Base-by-base conservation (phyloP, 495 filamentous ascomycete genomes). In the Aspergillus indologenus region DNA sequence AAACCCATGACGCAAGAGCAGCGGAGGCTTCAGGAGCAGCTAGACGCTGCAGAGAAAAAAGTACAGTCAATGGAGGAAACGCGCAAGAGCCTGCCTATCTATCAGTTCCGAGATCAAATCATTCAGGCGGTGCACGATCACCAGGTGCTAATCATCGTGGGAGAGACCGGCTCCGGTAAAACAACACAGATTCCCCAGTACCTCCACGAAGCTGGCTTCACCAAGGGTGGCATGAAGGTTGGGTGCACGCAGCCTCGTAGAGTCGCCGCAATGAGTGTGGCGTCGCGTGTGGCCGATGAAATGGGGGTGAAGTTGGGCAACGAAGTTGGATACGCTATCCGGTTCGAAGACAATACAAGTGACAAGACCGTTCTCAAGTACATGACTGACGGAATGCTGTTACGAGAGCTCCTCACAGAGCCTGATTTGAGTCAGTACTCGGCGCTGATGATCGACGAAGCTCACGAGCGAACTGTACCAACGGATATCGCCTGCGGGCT, bases 301-400 rank as follows among this genome's bases (percentile, higher is more conserved):
- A 89, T 96, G 83, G 91, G 92, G 4, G 88, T 90, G 34, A 92
- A 90, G 70, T 71, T 98, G 18, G 94, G 94, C 1, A 91, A 91
- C 63, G 90, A 96, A 66, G 93, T 97, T 31, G 94, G 94, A 34
- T 98, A 98, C 70, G 87, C 89, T 2, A 96, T 98, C 63, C 88
- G 94, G 55, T 98, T 98, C 67, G 94, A 98, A 66, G 91, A 98
- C 70, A 85, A 86, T 46, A 97, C 94, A 0, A 91, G 84, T 65
- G 91, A 96, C 61, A 96, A 96, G 75, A 98, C 94, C 0, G 80
- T 92, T 44, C 72, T 98, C 23, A 96, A 97, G 71, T 98, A 96
- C 69, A 96, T 96, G 91, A 98, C 94, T 2, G 94, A 98, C 69
- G 94, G 94, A 60, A 97, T 98, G 92, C 79, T 98, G 45, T 78